These are phyloP conservation scores for Elaeis oleifera DNA, from an alignment of 202 grass and related monocot genomes.

Conservation along the genomic window DNA sequence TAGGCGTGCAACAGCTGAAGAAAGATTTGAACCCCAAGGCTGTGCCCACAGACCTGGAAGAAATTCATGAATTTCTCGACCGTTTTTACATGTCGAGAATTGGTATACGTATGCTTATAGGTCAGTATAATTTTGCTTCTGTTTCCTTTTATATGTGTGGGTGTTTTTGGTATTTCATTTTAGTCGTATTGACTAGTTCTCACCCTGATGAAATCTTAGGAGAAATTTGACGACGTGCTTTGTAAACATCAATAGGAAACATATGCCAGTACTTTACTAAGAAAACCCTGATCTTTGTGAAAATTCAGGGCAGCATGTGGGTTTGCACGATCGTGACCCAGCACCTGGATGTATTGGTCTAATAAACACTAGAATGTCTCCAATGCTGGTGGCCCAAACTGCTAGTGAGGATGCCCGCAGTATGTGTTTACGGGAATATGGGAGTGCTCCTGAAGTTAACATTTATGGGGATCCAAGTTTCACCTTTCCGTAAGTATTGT, in stretches of 20 bases:
- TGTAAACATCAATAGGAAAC: no score
- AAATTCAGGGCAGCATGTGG: conserved; percentile 94
- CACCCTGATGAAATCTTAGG: no score
- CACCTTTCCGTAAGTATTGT: conserved; percentile 65
- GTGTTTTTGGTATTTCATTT: no score
- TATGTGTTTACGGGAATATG: conserved; percentile 79
- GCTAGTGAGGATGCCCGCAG: conserved; percentile 84
- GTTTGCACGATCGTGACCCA: conserved; percentile 68
- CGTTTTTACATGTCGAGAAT: conserved; percentile 95
- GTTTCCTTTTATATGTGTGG: not conserved
- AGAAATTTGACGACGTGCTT: no score
- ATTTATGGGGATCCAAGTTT: conserved; percentile 82
- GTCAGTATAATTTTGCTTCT: conserved; percentile 29
- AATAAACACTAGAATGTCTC: conserved; percentile 84
- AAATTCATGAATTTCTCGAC: conserved; percentile 77
- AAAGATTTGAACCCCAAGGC: conserved; percentile 46
- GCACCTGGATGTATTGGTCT: conserved; percentile 76
- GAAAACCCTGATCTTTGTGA: conserved; percentile 7
- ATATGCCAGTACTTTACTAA: not conserved
- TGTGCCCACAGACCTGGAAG: conserved; percentile 43
- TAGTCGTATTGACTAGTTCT: no score
- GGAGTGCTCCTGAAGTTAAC: conserved; percentile 76
- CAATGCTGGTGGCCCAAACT: conserved; percentile 55
- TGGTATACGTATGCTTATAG: conserved; percentile 95
- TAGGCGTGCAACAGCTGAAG: conserved; percentile 89